A percentile compares a stretch with the other conserved stretches of the same genome.
phyloP scores from a whole-genome alignment of 179 eudicot species.

The Beta corolliflora region DNA sequence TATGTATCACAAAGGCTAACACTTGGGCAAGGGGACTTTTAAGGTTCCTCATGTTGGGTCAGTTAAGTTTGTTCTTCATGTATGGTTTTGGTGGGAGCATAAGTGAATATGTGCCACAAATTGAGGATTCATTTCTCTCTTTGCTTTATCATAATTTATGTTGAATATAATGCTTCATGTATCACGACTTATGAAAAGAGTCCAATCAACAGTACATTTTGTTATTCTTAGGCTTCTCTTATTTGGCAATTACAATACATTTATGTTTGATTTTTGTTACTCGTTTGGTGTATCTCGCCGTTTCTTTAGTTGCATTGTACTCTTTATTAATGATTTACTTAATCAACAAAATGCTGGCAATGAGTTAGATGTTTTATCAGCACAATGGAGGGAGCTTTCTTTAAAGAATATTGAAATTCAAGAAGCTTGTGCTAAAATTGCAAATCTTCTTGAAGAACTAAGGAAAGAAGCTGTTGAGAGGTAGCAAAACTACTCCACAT shows the following conservation, averaged over 20 bases:
- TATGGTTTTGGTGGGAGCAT: not conserved
- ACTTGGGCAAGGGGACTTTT: not conserved
- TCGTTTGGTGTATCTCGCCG: constrained; percentile 1
- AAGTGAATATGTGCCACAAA: not conserved
- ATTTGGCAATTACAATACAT: not conserved
- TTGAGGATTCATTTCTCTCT: not conserved
- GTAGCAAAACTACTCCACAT: constrained; percentile 29
- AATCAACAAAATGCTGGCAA: constrained; percentile 84
- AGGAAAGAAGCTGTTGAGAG: constrained; percentile 72
- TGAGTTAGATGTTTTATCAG: constrained; percentile 79
- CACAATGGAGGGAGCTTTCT: constrained; percentile 95
- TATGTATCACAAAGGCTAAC: not conserved
- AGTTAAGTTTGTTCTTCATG: not conserved
- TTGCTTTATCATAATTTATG: not conserved
- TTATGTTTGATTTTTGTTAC: too few species aligned
- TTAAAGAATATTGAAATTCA: constrained; percentile 79
- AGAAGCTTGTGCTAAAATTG: constrained; percentile 66
- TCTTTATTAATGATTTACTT: constrained; percentile 19
- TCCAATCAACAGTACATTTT: constrained; percentile 59
- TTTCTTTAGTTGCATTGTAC: not conserved
- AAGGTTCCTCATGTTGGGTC: not conserved
- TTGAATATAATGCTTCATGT: not conserved
- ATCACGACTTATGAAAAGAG: not conserved
- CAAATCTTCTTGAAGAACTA: constrained; percentile 49
- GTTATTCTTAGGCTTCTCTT: constrained; percentile 11